Percentiles rank a stretch among this genome's conserved stretches.
phyloP scores from a whole-genome alignment of 2,329 filamentous ascomycete genomes.

The Phialophora expanda region DNA sequence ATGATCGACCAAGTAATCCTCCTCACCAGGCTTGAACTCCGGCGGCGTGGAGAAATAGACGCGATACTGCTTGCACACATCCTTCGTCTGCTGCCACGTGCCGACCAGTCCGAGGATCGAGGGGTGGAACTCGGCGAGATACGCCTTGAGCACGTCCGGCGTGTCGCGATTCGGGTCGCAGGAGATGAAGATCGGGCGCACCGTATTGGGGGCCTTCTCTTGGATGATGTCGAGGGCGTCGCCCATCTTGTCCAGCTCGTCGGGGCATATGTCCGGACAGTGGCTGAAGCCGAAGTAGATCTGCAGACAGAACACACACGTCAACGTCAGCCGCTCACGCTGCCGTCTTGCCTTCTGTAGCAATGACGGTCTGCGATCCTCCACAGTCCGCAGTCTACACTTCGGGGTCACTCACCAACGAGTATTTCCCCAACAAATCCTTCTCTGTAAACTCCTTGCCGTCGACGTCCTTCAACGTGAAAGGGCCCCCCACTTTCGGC shows the following conservation, averaged over 20 bases:
- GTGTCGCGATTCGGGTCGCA: slow-evolving; percentile 94
- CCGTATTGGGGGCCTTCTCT: slow-evolving; percentile 48
- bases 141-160: slow-evolving; percentile 80
- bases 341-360: background rate
- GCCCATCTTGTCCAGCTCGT: slow-evolving; percentile 99
- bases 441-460: slow-evolving; percentile 77
- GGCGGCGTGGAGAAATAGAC: slow-evolving; percentile 96
- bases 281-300: slow-evolving; percentile 99
- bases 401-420: slow-evolving; percentile 45
- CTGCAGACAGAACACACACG: slow-evolving; percentile 51
- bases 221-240: slow-evolving; percentile 78
- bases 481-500: slow-evolving; percentile 90
- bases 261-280: slow-evolving; percentile 97
- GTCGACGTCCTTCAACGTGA: slow-evolving; percentile 80
- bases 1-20: slow-evolving; percentile 94
- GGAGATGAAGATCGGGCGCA: slow-evolving; percentile 88
- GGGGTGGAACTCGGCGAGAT: slow-evolving; percentile 88
- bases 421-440: slow-evolving; percentile 84
- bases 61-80: slow-evolving; percentile 91
- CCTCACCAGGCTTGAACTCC: slow-evolving; percentile 83
- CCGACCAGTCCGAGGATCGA: slow-evolving; percentile 87
- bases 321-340: background rate
- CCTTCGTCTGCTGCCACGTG: slow-evolving; percentile 90
- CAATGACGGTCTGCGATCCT: no score
- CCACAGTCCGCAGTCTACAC: no score